These are phyloP conservation scores for Aurantiochytrium sp. DNA, from an alignment of 108 stramenopile genomes.

Conservation along the genomic window DNA sequence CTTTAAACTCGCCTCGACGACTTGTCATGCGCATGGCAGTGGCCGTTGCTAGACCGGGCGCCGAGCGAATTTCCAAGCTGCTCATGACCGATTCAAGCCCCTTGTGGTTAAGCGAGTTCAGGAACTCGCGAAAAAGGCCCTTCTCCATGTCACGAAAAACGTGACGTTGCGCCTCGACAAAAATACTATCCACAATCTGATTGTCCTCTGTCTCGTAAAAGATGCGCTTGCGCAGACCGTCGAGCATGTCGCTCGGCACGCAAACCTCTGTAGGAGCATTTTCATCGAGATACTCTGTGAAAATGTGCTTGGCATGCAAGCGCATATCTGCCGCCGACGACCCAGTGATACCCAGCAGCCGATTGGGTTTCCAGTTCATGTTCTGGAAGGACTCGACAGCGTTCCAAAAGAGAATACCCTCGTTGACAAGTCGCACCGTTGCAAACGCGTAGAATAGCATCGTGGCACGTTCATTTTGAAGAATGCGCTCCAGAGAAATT, in stretches of 20 bases:
- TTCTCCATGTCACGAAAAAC: not conserved
- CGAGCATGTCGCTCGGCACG: slow-evolving; percentile 3
- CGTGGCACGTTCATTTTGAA: not conserved
- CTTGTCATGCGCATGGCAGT: not conserved
- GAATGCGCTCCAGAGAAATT: not conserved
- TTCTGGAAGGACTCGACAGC: not conserved
- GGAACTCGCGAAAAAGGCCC: slow-evolving; percentile 1
- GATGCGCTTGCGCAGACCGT: not conserved
- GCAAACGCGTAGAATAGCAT: not conserved
- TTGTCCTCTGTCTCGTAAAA: not conserved
- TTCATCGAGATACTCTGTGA: not conserved
- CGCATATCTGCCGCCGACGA: not conserved
- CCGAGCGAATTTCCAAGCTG: not conserved
- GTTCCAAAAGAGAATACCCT: not conserved
- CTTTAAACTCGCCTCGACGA: not conserved
- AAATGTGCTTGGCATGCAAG: not conserved
- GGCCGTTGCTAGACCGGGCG: not conserved
- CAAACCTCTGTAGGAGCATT: not conserved
- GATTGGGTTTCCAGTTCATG: not conserved
- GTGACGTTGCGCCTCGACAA: not conserved
- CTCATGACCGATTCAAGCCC: not conserved
- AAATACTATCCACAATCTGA: not conserved
- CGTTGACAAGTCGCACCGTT: not conserved
- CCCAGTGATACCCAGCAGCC: not conserved
- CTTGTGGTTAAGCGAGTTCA: not conserved